Evolutionary conservation across 192 early-diverging fungal genomes (phyloP), one percentile per base, ranked within the genome.

Genomic region (Kappamyces sp.): DNA sequence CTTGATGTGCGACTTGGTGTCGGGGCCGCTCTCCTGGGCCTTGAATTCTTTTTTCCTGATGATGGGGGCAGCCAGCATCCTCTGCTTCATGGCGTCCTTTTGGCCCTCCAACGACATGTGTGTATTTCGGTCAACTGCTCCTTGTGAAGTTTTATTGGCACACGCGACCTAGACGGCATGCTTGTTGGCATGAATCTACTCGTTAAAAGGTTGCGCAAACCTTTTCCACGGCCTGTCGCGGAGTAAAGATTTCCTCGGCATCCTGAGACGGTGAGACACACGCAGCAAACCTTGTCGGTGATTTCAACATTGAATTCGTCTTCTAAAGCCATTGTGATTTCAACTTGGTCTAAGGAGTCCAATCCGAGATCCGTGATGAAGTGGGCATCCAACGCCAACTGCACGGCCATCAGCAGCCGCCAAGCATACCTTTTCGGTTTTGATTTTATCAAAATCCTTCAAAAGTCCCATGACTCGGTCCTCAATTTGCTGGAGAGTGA

Each of bases 271-370:
- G 23, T 23, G 23, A 23, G 23, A 23, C 23, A 23, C 23, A 23
- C 23, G 23, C 23, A 23, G 23, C 23, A 23, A 23, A 23, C 23
- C 23, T 23, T 23, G 66, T 99, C 97, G 51, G 91, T 86, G 67
- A 99, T 88, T 76, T 99, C 97, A 58, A 99, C 86, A 66, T 88
- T 92, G 76, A 99, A 99, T 74, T 99, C 96, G 69, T 99, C 96
- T 75, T 99, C 96, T 62, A 99, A 87, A 57, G 94, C 94, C 93
- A 99, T 97, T 53, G 94, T 93, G 52, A 99, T 91, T 77, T 99
- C 97, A 32, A 99, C 93, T 50, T 92, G 89, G 75, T 97, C 97
- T 58, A 99, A 82, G 69, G 86, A 89, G 74, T 99, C 97, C 51
- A 99, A 75, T 10, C 91, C 91, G 61, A 99, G 87, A 70, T 97